A percentile compares a stretch with the other conserved stretches of the same genome.
These are phyloP conservation scores for Pterulicium gracile DNA, from an alignment of 1,284 basidiomycete genomes.

Conservation along the genomic window DNA sequence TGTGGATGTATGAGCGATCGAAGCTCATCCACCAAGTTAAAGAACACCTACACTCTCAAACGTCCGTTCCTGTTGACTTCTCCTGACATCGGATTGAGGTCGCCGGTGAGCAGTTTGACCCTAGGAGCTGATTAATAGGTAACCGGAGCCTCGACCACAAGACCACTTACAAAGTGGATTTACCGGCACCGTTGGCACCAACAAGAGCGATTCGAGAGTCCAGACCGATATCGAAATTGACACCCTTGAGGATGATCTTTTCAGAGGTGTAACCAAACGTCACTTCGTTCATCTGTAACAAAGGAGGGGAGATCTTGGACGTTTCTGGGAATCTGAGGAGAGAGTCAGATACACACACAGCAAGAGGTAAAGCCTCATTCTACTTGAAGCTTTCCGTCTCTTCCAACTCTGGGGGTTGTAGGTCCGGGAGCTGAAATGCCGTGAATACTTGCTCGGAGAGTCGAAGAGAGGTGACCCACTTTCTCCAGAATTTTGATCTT, in stretches of 20 bases:
- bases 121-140: conserved; percentile 26
- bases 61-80: conserved; percentile 87
- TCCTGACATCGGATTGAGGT: conserved; percentile 71
- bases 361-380: conserved; percentile 8
- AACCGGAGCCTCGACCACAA: not conserved
- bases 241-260: conserved; percentile 66
- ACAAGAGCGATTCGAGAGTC: conserved; percentile 90
- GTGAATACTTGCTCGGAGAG: not conserved
- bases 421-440: conserved; percentile 63
- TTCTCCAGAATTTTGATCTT: conserved; percentile 99
- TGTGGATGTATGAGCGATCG: conserved; percentile 18
- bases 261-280: conserved; percentile 86
- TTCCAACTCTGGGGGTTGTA: conserved; percentile 85
- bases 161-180: conserved; percentile 7
- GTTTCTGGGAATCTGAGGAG: conserved; percentile 72
- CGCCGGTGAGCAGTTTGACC: conserved; percentile 93
- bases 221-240: conserved; percentile 86
- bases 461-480: conserved; percentile 22
- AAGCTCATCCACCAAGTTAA: not conserved
- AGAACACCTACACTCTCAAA: conserved; percentile 61
- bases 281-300: conserved; percentile 91
- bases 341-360: not conserved
- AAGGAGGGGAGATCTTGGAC: conserved; percentile 92
- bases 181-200: conserved; percentile 70
- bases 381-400: conserved; percentile 86